Evolutionary conservation across 139 green algal genomes (phyloP).

Genomic region (Micractinium sp.): DNA sequence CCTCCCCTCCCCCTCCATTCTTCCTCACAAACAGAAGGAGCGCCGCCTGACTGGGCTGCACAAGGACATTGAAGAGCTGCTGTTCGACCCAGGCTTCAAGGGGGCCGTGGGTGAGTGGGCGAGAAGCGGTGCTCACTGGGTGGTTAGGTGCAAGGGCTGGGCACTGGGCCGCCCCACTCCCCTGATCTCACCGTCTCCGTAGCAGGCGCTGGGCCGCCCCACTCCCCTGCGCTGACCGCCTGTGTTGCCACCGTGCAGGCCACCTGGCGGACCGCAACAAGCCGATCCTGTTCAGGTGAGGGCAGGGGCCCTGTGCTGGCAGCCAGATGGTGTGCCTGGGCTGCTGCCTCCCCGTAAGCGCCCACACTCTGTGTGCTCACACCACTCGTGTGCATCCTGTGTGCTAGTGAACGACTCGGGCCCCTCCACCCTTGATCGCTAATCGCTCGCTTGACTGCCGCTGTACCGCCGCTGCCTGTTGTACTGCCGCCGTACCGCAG

Average conservation of each 20-base stretch:
- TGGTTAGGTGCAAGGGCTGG: too few species aligned
- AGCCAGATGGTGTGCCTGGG: too few species aligned
- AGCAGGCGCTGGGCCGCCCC: too few species aligned
- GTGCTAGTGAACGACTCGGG: too few species aligned
- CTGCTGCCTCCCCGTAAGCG: too few species aligned
- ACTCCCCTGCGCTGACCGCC: neutral
- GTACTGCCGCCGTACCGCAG: neutral
- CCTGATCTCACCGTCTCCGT: neutral
- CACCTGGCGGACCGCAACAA: conserved; percentile 67
- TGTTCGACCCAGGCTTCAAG: conserved; percentile 60
- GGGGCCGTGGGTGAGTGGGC: neutral
- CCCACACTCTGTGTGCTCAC: too few species aligned
- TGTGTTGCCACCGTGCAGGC: conserved; percentile 36
- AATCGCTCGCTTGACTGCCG: too few species aligned
- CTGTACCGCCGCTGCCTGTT: neutral
- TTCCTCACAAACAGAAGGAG: conserved; percentile 27
- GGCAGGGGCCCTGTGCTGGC: too few species aligned
- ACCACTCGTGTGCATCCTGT: too few species aligned
- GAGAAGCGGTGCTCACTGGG: neutral
- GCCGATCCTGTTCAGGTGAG: conserved; percentile 76
- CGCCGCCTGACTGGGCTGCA: conserved; percentile 74
- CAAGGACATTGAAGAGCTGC: conserved; percentile 70
- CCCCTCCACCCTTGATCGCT: too few species aligned
- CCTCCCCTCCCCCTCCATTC: neutral
- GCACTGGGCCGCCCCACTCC: too few species aligned